Percentiles rank a stretch among this genome's conserved stretches.
These are phyloP conservation scores for Trematosphaeria pertusa DNA, from an alignment of 2,329 filamentous ascomycete species.

Conservation along the genomic window DNA sequence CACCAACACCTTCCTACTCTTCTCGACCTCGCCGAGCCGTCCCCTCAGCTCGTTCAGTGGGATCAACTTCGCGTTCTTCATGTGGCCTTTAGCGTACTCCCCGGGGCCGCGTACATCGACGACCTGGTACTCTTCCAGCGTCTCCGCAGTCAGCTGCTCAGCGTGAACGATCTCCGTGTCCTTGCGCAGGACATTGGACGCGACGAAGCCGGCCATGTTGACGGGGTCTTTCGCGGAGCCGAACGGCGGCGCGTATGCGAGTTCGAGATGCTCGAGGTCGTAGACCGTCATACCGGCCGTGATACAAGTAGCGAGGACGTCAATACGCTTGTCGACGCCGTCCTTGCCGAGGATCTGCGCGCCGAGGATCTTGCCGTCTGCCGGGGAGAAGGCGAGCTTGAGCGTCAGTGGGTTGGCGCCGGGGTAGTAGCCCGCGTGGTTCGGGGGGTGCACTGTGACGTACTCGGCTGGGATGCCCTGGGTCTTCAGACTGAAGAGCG, in stretches of 20 bases:
- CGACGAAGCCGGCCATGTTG: slow-evolving; percentile 38
- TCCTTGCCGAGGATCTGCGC: slow-evolving; percentile 25
- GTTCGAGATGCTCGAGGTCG: slow-evolving; percentile 35
- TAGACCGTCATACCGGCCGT: slow-evolving; percentile 30
- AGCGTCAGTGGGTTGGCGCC: slow-evolving; percentile 24
- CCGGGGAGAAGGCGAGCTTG: slow-evolving; percentile 23
- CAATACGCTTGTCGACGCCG: slow-evolving; percentile 28
- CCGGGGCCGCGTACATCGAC: slow-evolving; percentile 9
- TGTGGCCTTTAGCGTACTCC: slow-evolving; percentile 2
- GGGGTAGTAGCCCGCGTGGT: slow-evolving; percentile 34
- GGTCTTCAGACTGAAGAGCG: slow-evolving; percentile 13
- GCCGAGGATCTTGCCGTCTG: slow-evolving; percentile 25
- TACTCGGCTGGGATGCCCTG: slow-evolving; percentile 15
- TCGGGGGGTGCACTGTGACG: slow-evolving; percentile 33
- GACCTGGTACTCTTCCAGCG: slow-evolving; percentile 5
- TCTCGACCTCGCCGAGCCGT: slow-evolving; percentile 18
- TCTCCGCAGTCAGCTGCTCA: slow-evolving; percentile 13
- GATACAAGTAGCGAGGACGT: slow-evolving; percentile 30
- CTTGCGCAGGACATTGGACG: slow-evolving; percentile 28
- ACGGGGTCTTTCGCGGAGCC: slow-evolving; percentile 34
- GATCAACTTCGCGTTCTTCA: slow-evolving; percentile 4
- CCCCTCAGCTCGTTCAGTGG: slow-evolving; percentile 10
- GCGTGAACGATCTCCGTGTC: slow-evolving; percentile 30
- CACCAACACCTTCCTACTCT: slow-evolving; percentile 18
- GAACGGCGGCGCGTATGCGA: slow-evolving; percentile 35